These are phyloP conservation scores for Fusarium mangiferae DNA, from an alignment of 2,329 filamentous ascomycete genomes.

Conservation along the genomic window DNA sequence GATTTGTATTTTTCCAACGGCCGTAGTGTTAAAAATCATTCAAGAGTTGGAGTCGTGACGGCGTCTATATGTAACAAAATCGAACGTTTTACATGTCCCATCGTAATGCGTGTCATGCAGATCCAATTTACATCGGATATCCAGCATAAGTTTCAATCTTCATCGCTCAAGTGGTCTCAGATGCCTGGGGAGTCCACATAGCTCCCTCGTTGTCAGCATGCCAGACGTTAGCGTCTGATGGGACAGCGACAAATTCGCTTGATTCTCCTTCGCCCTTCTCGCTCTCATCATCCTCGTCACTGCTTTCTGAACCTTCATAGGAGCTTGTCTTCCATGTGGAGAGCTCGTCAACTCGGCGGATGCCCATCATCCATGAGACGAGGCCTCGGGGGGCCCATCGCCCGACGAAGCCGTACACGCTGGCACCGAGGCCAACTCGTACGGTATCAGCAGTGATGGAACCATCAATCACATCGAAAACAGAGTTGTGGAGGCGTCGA, in stretches of 20 bases:
- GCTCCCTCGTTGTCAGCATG: slow-evolving; percentile 55
- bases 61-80: slow-evolving; percentile 45
- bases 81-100: slow-evolving; percentile 40
- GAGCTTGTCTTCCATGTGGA: slow-evolving; percentile 62
- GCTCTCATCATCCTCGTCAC: slow-evolving; percentile 52
- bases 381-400: slow-evolving; percentile 79
- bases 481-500: slow-evolving; percentile 82
- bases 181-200: slow-evolving; percentile 55
- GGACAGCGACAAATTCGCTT: slow-evolving; percentile 64
- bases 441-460: slow-evolving; percentile 70
- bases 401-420: slow-evolving; percentile 87
- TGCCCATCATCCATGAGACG: slow-evolving; percentile 94
- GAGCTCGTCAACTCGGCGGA: slow-evolving; percentile 70
- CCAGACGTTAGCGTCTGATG: slow-evolving; percentile 54
- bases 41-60: slow-evolving; percentile 45
- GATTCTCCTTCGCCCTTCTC: slow-evolving; percentile 44
- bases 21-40: slow-evolving; percentile 16
- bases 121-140: slow-evolving; percentile 22
- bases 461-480: slow-evolving; percentile 88
- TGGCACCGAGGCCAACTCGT: slow-evolving; percentile 84
- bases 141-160: slow-evolving; percentile 19
- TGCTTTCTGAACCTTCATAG: slow-evolving; percentile 50
- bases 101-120: slow-evolving; percentile 36
- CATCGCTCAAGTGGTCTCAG: slow-evolving; percentile 36
- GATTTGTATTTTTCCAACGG: slow-evolving; percentile 17